phyloP scores from a whole-genome alignment of 1,139 yeast species.

The Candida mesenterica region DNA sequence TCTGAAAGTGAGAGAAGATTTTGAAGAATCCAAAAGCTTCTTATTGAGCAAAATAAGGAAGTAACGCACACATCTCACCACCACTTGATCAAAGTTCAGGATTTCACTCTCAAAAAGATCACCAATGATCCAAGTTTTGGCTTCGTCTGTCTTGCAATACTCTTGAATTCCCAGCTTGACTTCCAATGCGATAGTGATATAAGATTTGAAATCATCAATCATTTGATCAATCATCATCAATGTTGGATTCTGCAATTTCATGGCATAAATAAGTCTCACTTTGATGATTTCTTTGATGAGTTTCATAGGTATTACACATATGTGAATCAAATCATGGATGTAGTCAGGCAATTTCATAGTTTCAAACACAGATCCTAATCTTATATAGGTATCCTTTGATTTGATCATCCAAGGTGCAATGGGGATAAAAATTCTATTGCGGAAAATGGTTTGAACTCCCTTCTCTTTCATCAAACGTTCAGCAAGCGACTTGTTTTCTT shows the following conservation, averaged over 20 bases:
- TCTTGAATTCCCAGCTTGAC: constrained; percentile 68
- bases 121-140: constrained; percentile 70
- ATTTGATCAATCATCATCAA: constrained; percentile 96
- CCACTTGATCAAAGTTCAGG: constrained; percentile 63
- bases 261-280: constrained; percentile 75
- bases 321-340: constrained; percentile 61
- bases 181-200: constrained; percentile 72
- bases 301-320: constrained; percentile 75
- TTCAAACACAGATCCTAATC: constrained; percentile 61
- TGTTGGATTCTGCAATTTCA: constrained; percentile 79
- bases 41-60: constrained; percentile 68
- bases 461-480: constrained; percentile 85
- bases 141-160: constrained; percentile 60
- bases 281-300: constrained; percentile 78
- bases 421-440: constrained; percentile 55
- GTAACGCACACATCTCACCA: constrained; percentile 72
- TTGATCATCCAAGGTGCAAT: constrained; percentile 75
- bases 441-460: constrained; percentile 69
- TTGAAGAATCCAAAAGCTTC: constrained; percentile 76
- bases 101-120: constrained; percentile 60
- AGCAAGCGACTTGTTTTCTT: constrained; percentile 67
- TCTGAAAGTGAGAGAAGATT: constrained; percentile 61
- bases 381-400: constrained; percentile 69
- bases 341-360: constrained; percentile 76
- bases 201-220: constrained; percentile 80